A percentile compares a stretch with the other conserved stretches of the same genome.
Evolutionary conservation across 2,329 filamentous ascomycete species (phyloP).

Genomic region (Geosmithia putterillii): DNA sequence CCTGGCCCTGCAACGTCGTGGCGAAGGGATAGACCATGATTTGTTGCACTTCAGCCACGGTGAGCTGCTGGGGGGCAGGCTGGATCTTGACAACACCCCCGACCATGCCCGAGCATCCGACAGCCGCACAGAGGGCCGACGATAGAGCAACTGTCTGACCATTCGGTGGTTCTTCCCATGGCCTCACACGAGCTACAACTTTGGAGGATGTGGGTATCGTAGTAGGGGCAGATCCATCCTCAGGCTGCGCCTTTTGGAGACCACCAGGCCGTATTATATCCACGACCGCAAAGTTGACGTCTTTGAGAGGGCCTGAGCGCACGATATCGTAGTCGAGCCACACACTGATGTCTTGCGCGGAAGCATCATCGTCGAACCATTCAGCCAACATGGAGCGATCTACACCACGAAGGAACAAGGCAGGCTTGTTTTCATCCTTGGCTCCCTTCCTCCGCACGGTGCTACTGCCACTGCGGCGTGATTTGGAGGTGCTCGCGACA

Average conservation of each 20-base stretch:
- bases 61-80: constrained; percentile 61
- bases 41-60: constrained; percentile 48
- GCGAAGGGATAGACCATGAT: constrained; percentile 77
- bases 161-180: constrained; percentile 83
- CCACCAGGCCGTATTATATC: constrained; percentile 77
- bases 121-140: constrained; percentile 57
- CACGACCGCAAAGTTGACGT: constrained; percentile 67
- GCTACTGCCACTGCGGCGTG: constrained; percentile 67
- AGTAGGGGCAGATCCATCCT: constrained; percentile 50
- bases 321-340: constrained; percentile 79
- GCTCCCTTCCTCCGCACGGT: constrained; percentile 44
- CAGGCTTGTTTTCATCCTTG: constrained; percentile 54
- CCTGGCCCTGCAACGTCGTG: constrained; percentile 39
- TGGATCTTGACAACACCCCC: constrained; percentile 84
- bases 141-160: constrained; percentile 72
- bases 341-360: constrained; percentile 51
- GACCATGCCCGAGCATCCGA: constrained; percentile 62
- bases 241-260: constrained; percentile 56
- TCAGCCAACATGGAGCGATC: constrained; percentile 57
- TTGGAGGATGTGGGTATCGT: constrained; percentile 32
- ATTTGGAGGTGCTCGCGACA: constrained; percentile 66
- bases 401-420: constrained; percentile 69
- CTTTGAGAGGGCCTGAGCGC: constrained; percentile 58
- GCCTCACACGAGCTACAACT: constrained; percentile 60
- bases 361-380: constrained; percentile 63